phyloP scores from a whole-genome alignment of 495 filamentous ascomycete species.

The Oidiodendron maius region DNA sequence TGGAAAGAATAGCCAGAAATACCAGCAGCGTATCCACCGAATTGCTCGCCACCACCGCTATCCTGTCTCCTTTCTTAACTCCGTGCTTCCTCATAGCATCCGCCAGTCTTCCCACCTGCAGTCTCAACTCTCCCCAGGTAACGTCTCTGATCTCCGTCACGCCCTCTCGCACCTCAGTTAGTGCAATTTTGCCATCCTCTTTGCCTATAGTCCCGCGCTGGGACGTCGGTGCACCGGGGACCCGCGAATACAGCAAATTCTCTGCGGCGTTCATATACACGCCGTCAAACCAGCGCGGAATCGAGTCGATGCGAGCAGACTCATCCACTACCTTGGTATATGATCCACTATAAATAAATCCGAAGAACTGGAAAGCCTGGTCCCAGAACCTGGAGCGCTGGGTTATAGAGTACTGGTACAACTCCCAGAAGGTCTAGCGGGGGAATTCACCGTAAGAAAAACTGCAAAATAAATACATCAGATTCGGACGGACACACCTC shows the following conservation, averaged over 20 bases:
- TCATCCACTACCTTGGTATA: slow-evolving; percentile 62
- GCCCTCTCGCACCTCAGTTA: slow-evolving; percentile 71
- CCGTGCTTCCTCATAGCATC: slow-evolving; percentile 59
- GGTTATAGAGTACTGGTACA: slow-evolving; percentile 58
- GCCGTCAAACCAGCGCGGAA: slow-evolving; percentile 66
- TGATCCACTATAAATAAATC: slow-evolving; percentile 55
- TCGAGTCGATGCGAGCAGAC: slow-evolving; percentile 55
- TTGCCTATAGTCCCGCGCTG: slow-evolving; percentile 46
- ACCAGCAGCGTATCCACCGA: slow-evolving; percentile 65
- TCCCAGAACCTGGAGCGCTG: slow-evolving; percentile 62
- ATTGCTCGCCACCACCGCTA: slow-evolving; percentile 66
- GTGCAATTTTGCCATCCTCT: slow-evolving; percentile 61
- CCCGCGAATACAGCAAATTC: slow-evolving; percentile 51
- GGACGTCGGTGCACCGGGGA: slow-evolving; percentile 22
- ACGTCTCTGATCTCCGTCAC: slow-evolving; percentile 46
- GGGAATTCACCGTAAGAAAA: too few relatives aligned
- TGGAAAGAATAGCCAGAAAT: slow-evolving; percentile 54
- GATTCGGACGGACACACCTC: slow-evolving; percentile 34
- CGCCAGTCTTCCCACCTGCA: slow-evolving; percentile 46
- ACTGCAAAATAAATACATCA: too few relatives aligned
- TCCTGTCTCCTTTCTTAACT: slow-evolving; percentile 60
- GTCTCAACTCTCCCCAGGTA: slow-evolving; percentile 59
- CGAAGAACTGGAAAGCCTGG: slow-evolving; percentile 50
- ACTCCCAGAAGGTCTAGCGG: slow-evolving; percentile 53
- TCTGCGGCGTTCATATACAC: slow-evolving; percentile 58